Evolutionary conservation across 2,329 filamentous ascomycete genomes (phyloP).

Genomic region (Paraconiothyrium brasiliense): DNA sequence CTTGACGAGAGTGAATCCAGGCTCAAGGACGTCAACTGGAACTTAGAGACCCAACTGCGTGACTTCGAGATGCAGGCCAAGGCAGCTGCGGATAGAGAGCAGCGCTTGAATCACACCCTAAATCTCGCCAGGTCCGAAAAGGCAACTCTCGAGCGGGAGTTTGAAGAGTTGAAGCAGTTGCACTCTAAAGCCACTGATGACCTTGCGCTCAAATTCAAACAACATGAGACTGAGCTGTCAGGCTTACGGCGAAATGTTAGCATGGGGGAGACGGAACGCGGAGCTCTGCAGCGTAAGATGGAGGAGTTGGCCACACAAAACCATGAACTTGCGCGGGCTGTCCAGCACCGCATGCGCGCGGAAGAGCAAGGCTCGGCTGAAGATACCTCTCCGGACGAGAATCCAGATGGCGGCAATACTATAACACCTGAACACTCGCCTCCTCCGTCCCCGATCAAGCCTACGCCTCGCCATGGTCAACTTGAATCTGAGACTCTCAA

Average conservation of each 20-base stretch:
- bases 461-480: conserved; percentile 86
- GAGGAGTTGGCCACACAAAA: conserved; percentile 91
- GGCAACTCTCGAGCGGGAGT: conserved; percentile 78
- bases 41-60: conserved; percentile 89
- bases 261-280: conserved; percentile 79
- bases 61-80: conserved; percentile 78
- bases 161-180: conserved; percentile 86
- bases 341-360: conserved; percentile 76
- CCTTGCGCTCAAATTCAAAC: conserved; percentile 77
- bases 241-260: conserved; percentile 81
- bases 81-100: conserved; percentile 82
- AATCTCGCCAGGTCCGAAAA: conserved; percentile 78
- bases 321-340: conserved; percentile 85
- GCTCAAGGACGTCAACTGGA: conserved; percentile 99
- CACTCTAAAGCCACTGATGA: conserved; percentile 85
- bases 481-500: conserved; percentile 96
- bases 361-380: conserved; percentile 69
- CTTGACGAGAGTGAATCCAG: conserved; percentile 94
- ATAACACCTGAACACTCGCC: conserved; percentile 88
- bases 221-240: conserved; percentile 88
- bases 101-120: conserved; percentile 78
- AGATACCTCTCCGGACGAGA: conserved; percentile 56
- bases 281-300: conserved; percentile 81
- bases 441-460: conserved; percentile 88
- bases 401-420: conserved; percentile 65